Evolutionary conservation across 768 basidiomycete species (phyloP).

Genomic region (Gloeopeniophorella convolvens): DNA sequence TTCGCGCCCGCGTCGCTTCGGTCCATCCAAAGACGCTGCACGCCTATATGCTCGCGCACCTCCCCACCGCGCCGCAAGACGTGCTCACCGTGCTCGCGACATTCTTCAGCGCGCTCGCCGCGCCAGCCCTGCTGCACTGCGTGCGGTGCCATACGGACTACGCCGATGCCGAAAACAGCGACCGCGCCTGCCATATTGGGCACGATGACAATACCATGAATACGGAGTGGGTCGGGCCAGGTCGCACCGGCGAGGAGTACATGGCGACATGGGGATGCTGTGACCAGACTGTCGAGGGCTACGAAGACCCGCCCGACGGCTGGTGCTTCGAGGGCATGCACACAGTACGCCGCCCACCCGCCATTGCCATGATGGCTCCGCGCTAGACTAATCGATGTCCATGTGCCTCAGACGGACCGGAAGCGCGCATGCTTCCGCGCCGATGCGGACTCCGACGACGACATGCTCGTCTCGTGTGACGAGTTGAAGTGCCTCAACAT

Average conservation of each 20-base stretch:
- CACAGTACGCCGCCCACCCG: slow-evolving; percentile 43
- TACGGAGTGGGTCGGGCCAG: slow-evolving; percentile 51
- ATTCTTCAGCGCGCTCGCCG: slow-evolving; percentile 57
- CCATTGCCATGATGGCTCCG: background rate
- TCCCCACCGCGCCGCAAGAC: slow-evolving; percentile 33
- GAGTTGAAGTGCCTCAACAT: slow-evolving; percentile 47
- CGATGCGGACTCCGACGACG: slow-evolving; percentile 60
- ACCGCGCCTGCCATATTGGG: slow-evolving; percentile 58
- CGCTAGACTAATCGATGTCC: background rate
- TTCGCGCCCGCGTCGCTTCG: slow-evolving; percentile 47
- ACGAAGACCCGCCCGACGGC: slow-evolving; percentile 77
- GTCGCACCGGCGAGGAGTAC: slow-evolving; percentile 29
- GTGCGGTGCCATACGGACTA: slow-evolving; percentile 67
- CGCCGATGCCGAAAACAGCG: slow-evolving; percentile 69
- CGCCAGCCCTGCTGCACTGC: slow-evolving; percentile 68
- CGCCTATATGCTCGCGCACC: slow-evolving; percentile 48
- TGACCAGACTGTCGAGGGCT: slow-evolving; percentile 61
- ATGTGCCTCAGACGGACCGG: slow-evolving; percentile 46
- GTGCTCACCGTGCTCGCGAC: slow-evolving; percentile 42
- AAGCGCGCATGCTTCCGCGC: slow-evolving; percentile 76
- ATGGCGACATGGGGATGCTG: slow-evolving; percentile 71
- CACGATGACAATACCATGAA: slow-evolving; percentile 80
- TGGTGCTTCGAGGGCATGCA: slow-evolving; percentile 86
- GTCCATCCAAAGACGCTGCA: slow-evolving; percentile 66
- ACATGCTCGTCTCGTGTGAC: slow-evolving; percentile 61